Base-by-base conservation (phyloP, 805 yeast species). In the Candida verbasci region DNA sequence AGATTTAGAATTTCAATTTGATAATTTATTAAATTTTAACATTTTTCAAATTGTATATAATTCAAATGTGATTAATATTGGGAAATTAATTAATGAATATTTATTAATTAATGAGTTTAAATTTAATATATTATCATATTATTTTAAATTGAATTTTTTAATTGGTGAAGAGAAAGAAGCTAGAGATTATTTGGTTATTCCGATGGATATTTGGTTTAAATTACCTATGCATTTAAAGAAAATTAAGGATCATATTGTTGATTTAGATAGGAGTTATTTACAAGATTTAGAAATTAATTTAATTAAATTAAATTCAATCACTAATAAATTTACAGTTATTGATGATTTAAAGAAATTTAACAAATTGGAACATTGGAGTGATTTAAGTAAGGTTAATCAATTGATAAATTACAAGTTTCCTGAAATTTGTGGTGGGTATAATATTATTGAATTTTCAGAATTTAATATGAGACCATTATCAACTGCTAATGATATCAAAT, bases 201-300 rank as follows among this genome's bases (percentile, higher is more conserved):
- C 78, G 0, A 58, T 72, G 5, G 75, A 71, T 46, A 48, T 76
- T 23, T 41, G 73, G 22, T 47, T 59, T 23, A 63, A 64, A 42
- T 70, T 72, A 21, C 57, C 58, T 1, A 20, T 24, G 14, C 44
- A 38, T 18, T 32, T 54, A 9, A 52, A 52, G 26, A 24, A 12
- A 20, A 38, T 52, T 14, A 44, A 38, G 16, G 55, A 49, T 40
- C 25, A 33, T 12, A 15, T 40, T 14, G 32, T 33, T 3, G 31
- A 34, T 14, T 17, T 23, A 14, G 26, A 34, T n/a, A 17, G 34
- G 6, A 10, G 24, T 11, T 23, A 9, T 5, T 33, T 40, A 31
- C 46, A 42, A 23, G 45, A 40, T 11, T 39, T 52, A 17, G 44
- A 45, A 34, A 16, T 52, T 4, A 40, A 49, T 2, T 44, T 55